A percentile compares a stretch with the other conserved stretches of the same genome.
Conservation (phyloP, 768 basidiomycete genomes). For the Kwoniella shandongensis region DNA sequence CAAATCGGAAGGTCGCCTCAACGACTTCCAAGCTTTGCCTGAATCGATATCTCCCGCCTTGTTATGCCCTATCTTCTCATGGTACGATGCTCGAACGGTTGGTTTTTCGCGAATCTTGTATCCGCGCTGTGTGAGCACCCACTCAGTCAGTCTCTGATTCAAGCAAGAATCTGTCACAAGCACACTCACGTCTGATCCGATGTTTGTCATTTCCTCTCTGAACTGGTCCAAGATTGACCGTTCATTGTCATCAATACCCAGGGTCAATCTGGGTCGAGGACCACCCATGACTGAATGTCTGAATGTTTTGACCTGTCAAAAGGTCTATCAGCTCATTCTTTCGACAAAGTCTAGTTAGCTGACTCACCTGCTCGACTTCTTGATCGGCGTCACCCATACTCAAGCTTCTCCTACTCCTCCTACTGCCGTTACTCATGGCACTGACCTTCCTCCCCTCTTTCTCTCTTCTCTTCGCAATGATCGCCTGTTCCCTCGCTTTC, state of each 20-base stretch:
- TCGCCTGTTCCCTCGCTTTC: conserved; percentile 30
- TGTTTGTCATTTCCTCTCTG: conserved; percentile 42
- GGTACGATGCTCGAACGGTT: conserved; percentile 76
- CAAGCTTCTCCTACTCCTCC: conserved; percentile 39
- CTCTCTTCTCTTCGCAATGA: conserved; percentile 36
- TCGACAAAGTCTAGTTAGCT: not conserved
- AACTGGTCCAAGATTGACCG: conserved; percentile 47
- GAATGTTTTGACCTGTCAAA: conserved; percentile 19
- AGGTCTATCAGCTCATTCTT: conserved; percentile 5
- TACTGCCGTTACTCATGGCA: conserved; percentile 14
- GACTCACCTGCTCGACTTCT: conserved; percentile 27
- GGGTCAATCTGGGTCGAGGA: conserved; percentile 33
- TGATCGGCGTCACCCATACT: conserved; percentile 46
- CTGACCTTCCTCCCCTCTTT: conserved; percentile 23
- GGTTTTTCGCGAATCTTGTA: conserved; percentile 75
- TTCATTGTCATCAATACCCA: conserved; percentile 43
- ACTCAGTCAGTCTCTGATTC: not conserved
- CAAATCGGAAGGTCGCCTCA: conserved; percentile 91
- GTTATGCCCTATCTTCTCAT: conserved; percentile 70
- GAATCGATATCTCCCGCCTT: conserved; percentile 74
- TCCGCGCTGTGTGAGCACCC: conserved; percentile 57
- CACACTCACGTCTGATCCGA: conserved; percentile 40
- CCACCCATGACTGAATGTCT: conserved; percentile 20
- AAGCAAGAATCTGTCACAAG: not conserved
- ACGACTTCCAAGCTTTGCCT: conserved; percentile 79